A percentile compares a stretch with the other conserved stretches of the same genome.
phyloP scores from a whole-genome alignment of 2,329 filamentous ascomycete species.

The Cladorrhinum sp. region DNA sequence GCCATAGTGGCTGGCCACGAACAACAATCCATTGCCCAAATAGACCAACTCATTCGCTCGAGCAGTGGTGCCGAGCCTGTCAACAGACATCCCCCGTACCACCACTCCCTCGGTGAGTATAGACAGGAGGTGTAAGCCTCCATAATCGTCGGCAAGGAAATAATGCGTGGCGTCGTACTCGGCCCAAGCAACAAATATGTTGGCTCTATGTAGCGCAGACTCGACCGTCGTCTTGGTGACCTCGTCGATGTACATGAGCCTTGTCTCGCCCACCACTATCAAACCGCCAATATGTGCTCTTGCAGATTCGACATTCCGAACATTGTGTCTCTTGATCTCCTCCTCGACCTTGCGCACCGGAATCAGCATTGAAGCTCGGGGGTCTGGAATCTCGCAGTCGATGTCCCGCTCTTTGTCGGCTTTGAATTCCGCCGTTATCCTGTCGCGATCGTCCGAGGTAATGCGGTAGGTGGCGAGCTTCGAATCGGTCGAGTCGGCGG shows the following conservation, averaged over 20 bases:
- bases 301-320: constrained; percentile 50
- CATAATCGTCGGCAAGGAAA: constrained; percentile 90
- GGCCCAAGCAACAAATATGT: constrained; percentile 90
- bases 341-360: constrained; percentile 55
- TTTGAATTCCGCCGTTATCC: constrained; percentile 53
- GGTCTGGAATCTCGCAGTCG: constrained; percentile 51
- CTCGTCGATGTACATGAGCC: constrained; percentile 81
- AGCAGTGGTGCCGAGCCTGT: constrained; percentile 63
- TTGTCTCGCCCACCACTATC: constrained; percentile 74
- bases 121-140: constrained; percentile 78
- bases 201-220: constrained; percentile 65
- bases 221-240: constrained; percentile 65
- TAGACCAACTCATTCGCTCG: constrained; percentile 77
- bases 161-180: constrained; percentile 77
- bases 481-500: constrained; percentile 50
- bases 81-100: constrained; percentile 70
- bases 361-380: constrained; percentile 59
- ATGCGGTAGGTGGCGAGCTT: constrained; percentile 58
- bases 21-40: constrained; percentile 68
- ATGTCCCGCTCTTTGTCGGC: constrained; percentile 53
- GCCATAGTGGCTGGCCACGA: constrained; percentile 88
- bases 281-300: constrained; percentile 65
- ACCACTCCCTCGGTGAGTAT: constrained; percentile 64
- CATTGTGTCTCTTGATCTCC: constrained; percentile 58
- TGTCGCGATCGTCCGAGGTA: constrained; percentile 56